Base-by-base conservation (phyloP, 23 red algal genomes). In the Gracilaria vermiculophylla region DNA sequence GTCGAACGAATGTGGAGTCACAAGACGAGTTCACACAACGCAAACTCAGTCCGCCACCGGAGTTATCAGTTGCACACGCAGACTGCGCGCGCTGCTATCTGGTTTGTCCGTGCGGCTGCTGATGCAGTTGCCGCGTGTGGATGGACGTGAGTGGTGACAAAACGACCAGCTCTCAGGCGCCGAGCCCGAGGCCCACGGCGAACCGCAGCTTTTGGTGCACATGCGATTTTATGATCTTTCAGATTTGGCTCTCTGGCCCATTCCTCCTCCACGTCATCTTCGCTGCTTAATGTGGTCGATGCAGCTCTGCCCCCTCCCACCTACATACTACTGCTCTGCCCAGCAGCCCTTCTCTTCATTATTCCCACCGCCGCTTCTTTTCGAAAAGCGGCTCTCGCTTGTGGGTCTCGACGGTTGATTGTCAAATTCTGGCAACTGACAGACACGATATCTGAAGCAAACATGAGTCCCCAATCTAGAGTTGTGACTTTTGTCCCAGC, bases 401-500 rank as follows among this genome's bases (percentile, higher is more conserved):
- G 43, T 5, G 43, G 12, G 6, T 12, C 6, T 47, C 12, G 43
- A 12, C 27, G 29, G 35, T 21, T 64, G 5, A 28, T 2, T 1
- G 8, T 2, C 29, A 14, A 64, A 8, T 32, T 64, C 15, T 35
- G 0, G 5, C 28, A 28, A 17, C 35, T 17, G 58, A 34, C 0
- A 5, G 16, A 1, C 10, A 64, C 58, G 0, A 0, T 64, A 64
- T 64, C 29, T 36, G 2, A 16, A 12, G 15, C 37, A 47, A 17
- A 47, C 17, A 73, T 73, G 67, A 48, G 37, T 47, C 39, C 37
- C 9, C 40, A 29, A 73, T 7, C 36, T 25, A 73, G 67, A 48
- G 67, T 40, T 23, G 67, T 73, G 67, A 40, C 67, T 33, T 73
- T 73, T 36, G 67, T 73, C 16, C 67, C 67, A 25, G 67, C 67